Percentiles rank a stretch among this genome's conserved stretches.
Conservation (phyloP, 106 monocot species). For the Dendrobium catenatum region DNA sequence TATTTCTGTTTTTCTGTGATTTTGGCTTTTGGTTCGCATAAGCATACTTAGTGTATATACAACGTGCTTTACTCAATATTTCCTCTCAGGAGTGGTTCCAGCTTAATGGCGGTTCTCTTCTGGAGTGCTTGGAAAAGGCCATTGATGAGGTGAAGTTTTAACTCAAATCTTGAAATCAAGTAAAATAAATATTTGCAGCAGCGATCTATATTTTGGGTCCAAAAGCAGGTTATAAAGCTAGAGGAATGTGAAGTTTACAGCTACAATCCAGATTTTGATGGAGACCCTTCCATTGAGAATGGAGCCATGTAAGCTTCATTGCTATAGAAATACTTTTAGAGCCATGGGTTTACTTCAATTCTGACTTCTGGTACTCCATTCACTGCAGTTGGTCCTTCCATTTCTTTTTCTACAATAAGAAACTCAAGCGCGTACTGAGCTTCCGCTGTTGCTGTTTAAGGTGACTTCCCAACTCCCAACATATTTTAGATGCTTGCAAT, state of each 20-base stretch:
- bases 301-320: conserved; percentile 66
- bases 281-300: conserved; percentile 62
- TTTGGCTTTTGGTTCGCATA: not conserved
- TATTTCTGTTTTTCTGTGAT: too few species aligned
- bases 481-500: not conserved
- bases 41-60: not conserved
- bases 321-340: too few species aligned
- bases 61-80: not conserved
- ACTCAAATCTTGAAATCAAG: not conserved
- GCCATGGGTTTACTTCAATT: not conserved
- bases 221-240: conserved; percentile 67
- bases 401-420: conserved; percentile 95
- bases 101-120: conserved; percentile 46
- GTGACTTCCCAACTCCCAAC: conserved; percentile 23
- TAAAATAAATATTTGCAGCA: not conserved
- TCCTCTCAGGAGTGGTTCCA: conserved; percentile 65
- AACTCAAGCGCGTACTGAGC: conserved; percentile 83
- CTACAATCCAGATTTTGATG: conserved; percentile 91
- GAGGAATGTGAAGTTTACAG: conserved; percentile 86
- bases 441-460: conserved; percentile 83
- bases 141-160: conserved; percentile 73
- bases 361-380: not conserved
- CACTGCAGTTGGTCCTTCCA: conserved; percentile 83
- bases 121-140: conserved; percentile 62
- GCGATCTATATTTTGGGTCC: not conserved